Percentiles rank a stretch among this genome's conserved stretches.
Evolutionary conservation across 176 grass and related monocot genomes (phyloP).

Genomic region (Elymus sibiricus): DNA sequence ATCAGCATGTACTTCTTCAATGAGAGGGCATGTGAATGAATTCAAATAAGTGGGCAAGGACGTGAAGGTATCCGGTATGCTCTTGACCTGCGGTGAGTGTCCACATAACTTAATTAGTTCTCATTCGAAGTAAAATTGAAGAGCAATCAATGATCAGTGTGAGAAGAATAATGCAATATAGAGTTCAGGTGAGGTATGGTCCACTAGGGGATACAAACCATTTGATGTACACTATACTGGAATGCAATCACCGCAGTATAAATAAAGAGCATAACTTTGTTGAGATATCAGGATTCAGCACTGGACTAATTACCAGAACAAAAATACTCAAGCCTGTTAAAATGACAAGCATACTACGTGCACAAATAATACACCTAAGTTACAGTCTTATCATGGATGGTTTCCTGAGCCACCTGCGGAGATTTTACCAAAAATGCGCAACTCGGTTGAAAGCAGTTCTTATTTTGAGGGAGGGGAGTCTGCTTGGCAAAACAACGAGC

Average conservation of each 20-base stretch:
- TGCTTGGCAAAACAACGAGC: slow-evolving; percentile 9
- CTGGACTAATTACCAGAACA: background rate
- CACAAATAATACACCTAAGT: background rate
- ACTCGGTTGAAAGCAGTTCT: background rate
- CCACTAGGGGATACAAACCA: background rate
- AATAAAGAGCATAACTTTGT: background rate
- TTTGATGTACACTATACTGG: background rate
- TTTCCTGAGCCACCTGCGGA: background rate
- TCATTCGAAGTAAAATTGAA: background rate
- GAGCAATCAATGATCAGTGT: background rate
- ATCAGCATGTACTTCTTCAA: slow-evolving; percentile 53
- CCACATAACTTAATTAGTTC: background rate
- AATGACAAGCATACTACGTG: background rate
- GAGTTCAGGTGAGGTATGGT: background rate
- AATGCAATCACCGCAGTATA: background rate
- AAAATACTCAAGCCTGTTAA: background rate
- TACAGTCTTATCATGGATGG: background rate
- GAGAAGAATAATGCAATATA: background rate
- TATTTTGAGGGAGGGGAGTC: background rate
- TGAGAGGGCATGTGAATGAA: slow-evolving; percentile 28
- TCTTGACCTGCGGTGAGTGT: slow-evolving; percentile 32
- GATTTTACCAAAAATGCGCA: too few species aligned
- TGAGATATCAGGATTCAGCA: background rate
- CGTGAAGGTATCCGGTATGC: slow-evolving; percentile 26
- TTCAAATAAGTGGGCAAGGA: slow-evolving; percentile 21